Conservation (phyloP, 768 basidiomycete genomes). For the Mycena olivaceomarginata region DNA sequence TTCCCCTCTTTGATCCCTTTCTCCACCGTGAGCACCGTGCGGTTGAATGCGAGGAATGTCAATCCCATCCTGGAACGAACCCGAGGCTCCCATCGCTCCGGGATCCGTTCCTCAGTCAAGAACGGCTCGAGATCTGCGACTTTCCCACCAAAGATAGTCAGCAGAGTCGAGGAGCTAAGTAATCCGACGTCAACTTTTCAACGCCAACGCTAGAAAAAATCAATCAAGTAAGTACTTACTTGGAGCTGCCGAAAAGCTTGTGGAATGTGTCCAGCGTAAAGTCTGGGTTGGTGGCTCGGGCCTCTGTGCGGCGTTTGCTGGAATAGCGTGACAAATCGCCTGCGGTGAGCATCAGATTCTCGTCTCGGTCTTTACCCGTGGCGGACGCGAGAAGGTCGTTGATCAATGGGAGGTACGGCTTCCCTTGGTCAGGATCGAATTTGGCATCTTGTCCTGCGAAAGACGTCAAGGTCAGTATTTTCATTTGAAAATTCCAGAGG, state of each 20-base stretch:
- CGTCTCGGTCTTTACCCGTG: conserved; percentile 73
- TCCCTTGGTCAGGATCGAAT: conserved; percentile 71
- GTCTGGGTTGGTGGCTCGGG: conserved; percentile 70
- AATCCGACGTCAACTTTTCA: background rate
- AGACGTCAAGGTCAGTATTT: conserved; percentile 1
- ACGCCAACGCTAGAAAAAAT: background rate
- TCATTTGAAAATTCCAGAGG: conserved; percentile 45
- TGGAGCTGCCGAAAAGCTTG: conserved; percentile 78
- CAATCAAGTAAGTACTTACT: conserved; percentile 64
- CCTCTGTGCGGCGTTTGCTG: conserved; percentile 77
- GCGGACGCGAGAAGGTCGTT: conserved; percentile 75
- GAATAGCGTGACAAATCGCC: conserved; percentile 76
- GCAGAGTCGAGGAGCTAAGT: conserved; percentile 75
- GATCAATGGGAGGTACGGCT: conserved; percentile 69
- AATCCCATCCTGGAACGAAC: conserved; percentile 73
- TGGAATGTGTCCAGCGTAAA: conserved; percentile 73
- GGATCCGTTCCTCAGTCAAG: conserved; percentile 82
- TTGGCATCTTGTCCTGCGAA: conserved; percentile 68
- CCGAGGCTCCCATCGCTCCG: conserved; percentile 82
- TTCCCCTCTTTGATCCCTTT: conserved; percentile 56
- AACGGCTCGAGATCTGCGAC: conserved; percentile 72
- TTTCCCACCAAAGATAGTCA: conserved; percentile 81
- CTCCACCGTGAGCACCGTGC: conserved; percentile 64
- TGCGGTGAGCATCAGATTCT: conserved; percentile 68
- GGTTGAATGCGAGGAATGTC: conserved; percentile 75